phyloP scores from a whole-genome alignment of 2,329 filamentous ascomycete genomes.

The Fusarium sp. region DNA sequence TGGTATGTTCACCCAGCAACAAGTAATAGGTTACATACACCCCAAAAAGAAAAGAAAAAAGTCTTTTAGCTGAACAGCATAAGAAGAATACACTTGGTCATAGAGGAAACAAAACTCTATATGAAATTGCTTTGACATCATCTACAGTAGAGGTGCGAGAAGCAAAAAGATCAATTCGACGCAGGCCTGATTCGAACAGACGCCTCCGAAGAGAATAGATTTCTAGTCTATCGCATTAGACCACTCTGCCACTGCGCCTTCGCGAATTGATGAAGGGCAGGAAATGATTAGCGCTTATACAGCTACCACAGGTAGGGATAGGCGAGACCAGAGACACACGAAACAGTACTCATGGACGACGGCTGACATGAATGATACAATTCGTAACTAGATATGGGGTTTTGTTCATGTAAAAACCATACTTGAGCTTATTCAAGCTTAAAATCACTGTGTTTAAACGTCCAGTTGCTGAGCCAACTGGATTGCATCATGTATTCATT shows the following conservation, averaged over 20 bases:
- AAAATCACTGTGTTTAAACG: neutral
- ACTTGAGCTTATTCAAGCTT: neutral
- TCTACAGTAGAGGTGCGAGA: rapidly evolving
- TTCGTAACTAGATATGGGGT: neutral
- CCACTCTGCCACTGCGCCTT: constrained; percentile 42
- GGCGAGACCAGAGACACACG: neutral
- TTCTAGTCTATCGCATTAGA: constrained; percentile 44
- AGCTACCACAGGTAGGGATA: rapidly evolving
- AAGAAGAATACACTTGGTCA: neutral
- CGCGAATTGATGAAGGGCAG: neutral
- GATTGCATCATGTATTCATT: neutral
- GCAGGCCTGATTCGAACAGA: constrained; percentile 43
- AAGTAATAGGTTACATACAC: too few species aligned
- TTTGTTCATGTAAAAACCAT: too few species aligned
- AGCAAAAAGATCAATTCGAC: constrained; percentile 30
- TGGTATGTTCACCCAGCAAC: constrained; percentile 3
- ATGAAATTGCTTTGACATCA: neutral
- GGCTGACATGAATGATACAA: neutral
- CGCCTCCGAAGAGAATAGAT: constrained; percentile 42
- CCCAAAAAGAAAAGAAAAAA: too few species aligned
- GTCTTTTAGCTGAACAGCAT: neutral
- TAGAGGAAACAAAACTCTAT: neutral
- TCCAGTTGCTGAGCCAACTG: neutral
- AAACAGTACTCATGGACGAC: too few species aligned
- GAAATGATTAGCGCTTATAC: rapidly evolving